phyloP scores from a whole-genome alignment of 371 early-diverging fungal species.

The Lichtheimia corymbifera region DNA sequence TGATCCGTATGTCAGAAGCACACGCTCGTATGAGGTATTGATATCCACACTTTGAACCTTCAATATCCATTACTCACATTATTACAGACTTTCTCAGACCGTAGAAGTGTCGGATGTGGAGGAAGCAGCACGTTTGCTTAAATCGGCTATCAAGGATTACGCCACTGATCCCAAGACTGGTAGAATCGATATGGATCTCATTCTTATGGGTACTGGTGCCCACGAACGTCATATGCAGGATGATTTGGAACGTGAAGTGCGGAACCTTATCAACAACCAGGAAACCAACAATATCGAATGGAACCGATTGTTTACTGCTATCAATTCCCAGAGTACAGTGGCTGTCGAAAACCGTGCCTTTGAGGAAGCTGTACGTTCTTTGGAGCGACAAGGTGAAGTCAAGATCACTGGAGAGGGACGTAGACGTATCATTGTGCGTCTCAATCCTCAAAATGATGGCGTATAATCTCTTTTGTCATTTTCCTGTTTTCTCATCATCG shows the following conservation, averaged over 20 bases:
- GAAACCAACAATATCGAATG: constrained; percentile 39
- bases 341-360: constrained; percentile 39
- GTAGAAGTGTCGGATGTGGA: constrained; percentile 83
- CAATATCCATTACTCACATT: not conserved
- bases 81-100: constrained; percentile 53
- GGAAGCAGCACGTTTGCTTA: constrained; percentile 87
- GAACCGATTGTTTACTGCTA: constrained; percentile 39
- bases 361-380: constrained; percentile 37
- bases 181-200: constrained; percentile 95
- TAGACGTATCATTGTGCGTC: constrained; percentile 25
- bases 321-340: constrained; percentile 57
- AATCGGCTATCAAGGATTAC: constrained; percentile 91
- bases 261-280: constrained; percentile 38
- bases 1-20: constrained; percentile 99
- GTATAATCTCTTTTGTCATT: constrained; percentile 3
- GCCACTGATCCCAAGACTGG: constrained; percentile 99
- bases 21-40: constrained; percentile 91
- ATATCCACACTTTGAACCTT: not conserved
- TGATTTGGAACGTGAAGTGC: constrained; percentile 47
- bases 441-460: constrained; percentile 1
- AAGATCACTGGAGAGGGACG: constrained; percentile 41
- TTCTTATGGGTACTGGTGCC: constrained; percentile 85
- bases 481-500: not conserved
- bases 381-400: constrained; percentile 38
- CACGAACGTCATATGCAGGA: constrained; percentile 56